Conservation (phyloP, 2,329 filamentous ascomycete genomes). For the Neoarthrinium moseri region DNA sequence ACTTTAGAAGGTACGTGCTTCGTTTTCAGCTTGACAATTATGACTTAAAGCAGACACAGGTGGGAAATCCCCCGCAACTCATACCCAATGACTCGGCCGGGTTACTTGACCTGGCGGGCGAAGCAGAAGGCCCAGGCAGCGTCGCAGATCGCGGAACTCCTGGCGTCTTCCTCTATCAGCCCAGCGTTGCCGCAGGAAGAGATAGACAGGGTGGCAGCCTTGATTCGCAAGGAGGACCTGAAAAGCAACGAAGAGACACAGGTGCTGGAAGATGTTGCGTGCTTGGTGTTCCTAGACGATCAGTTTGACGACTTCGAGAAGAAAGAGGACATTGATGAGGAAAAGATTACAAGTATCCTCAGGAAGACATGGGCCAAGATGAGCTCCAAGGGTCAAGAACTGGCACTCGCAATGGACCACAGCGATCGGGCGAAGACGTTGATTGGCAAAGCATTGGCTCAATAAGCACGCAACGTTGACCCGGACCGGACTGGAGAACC, state of each 20-base stretch:
- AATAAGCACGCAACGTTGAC: conserved; percentile 4
- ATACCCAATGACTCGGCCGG: conserved; percentile 72
- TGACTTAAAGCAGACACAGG: conserved; percentile 27
- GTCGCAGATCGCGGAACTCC: conserved; percentile 53
- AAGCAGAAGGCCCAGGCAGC: conserved; percentile 68
- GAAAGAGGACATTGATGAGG: conserved; percentile 65
- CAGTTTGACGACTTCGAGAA: conserved; percentile 79
- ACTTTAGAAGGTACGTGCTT: conserved; percentile 63
- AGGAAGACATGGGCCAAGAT: conserved; percentile 77
- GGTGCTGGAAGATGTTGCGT: conserved; percentile 80
- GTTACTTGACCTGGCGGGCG: conserved; percentile 79
- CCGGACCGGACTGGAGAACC: not conserved
- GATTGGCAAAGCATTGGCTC: conserved; percentile 61
- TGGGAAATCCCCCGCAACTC: conserved; percentile 77
- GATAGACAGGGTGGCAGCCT: conserved; percentile 60
- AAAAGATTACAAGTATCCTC: conserved; percentile 71
- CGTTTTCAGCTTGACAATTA: not conserved
- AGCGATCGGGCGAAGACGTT: conserved; percentile 60
- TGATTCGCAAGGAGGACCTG: conserved; percentile 78
- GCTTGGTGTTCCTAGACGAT: conserved; percentile 83
- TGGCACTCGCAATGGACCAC: conserved; percentile 67
- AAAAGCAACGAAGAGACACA: conserved; percentile 66
- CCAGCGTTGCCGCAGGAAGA: conserved; percentile 46
- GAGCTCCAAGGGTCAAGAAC: conserved; percentile 57
- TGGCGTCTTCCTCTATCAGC: conserved; percentile 33